A percentile compares a stretch with the other conserved stretches of the same genome.
Conservation (phyloP, 139 green algal species). For the Eudorina sp. region DNA sequence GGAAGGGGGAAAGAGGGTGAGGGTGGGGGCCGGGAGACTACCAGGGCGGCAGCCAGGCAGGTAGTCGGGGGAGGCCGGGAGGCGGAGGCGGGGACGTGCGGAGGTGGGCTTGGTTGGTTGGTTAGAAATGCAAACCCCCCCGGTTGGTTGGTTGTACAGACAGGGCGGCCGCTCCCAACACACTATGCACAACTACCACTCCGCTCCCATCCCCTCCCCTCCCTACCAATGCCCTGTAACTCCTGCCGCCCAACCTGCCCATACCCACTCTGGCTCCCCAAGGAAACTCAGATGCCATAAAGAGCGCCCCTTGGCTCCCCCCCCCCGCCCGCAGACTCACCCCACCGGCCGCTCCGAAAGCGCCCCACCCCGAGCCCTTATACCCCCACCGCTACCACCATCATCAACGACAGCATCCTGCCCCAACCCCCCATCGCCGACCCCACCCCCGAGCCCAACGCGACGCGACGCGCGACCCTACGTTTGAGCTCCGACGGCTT, state of each 20-base stretch:
- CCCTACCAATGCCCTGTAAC: no score
- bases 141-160: no score
- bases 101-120: no score
- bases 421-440: background rate
- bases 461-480: background rate
- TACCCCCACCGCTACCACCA: background rate
- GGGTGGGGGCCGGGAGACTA: background rate
- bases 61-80: no score
- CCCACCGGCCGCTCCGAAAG: background rate
- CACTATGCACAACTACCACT: no score
- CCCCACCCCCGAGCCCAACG: background rate
- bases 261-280: no score
- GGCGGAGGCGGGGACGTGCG: no score
- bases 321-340: background rate
- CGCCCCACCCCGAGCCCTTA: background rate
- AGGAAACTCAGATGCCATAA: no score
- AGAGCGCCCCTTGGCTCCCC: background rate
- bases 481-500: constrained; percentile 12
- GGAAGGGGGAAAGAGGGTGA: background rate
- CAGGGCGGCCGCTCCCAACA: no score
- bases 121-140: no score
- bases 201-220: no score
- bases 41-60: background rate
- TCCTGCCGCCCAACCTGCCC: no score
- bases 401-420: background rate